Evolutionary conservation across 805 yeast genomes (phyloP), one percentile per base, ranked within the genome.

Genomic region (Scheffersomyces coipomensis): DNA sequence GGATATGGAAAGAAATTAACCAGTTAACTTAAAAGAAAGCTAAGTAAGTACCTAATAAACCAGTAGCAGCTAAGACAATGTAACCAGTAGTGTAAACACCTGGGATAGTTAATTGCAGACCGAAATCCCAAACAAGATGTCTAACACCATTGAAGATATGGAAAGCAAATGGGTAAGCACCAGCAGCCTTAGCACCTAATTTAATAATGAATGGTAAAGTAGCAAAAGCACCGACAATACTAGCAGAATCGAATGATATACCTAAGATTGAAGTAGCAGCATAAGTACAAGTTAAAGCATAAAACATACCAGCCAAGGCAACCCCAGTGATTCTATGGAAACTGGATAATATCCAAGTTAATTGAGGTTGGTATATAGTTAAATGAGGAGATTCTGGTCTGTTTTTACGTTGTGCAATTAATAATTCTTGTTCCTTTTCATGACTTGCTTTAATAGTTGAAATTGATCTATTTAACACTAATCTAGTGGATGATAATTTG

Each of bases 31-130:
- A 64, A 43, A 73, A 66, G 51, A 77, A 69, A 35, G 79, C 60
- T 41, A 81, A 66, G 59, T 75, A 76, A 15, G 87, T 54, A 40
- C 95, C 87, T 19, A 81, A 46, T 29, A 72, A 44, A 24, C 75
- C 79, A 18, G 81, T 68, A 52, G 79, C 69, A 21, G 83, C 97
- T 42, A 89, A 62, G 15, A 88, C 96, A 34, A 78, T 70, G 67
- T 88, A 87, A 47, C 97, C 98, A 26, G 97, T 89, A 68, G 84
- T 80, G 80, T 86, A 85, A 42, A 93, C 97, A 51, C 96, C 97
- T 58, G 84, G 79, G 52, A 87, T 57, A 45, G 89, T 77, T 60
- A 91, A 76, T 64, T 84, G 86, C 51, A 70, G 73, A 62, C 96
- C 96, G 38, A 81, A 62, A 64, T 93, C 99, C 99, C 99, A 93